These are phyloP conservation scores for Aspergillus fischeri DNA, from an alignment of 2,329 filamentous ascomycete genomes.

Conservation along the genomic window DNA sequence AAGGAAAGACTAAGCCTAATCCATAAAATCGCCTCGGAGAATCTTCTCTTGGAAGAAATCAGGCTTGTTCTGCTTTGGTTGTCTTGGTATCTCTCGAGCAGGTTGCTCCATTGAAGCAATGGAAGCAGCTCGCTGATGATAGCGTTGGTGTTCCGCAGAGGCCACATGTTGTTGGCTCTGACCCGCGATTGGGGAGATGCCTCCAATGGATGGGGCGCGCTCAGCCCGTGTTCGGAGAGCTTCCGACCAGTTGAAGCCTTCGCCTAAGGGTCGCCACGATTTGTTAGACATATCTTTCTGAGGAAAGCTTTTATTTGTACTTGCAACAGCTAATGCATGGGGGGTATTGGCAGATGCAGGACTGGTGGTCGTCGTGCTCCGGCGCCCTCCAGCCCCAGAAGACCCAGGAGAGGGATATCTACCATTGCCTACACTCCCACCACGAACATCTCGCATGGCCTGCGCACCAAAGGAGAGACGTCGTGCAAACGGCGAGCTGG, in stretches of 20 bases:
- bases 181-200: constrained; percentile 24
- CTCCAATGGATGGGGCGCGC: constrained; percentile 56
- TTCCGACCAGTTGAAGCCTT: constrained; percentile 96
- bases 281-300: constrained; percentile 40
- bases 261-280: constrained; percentile 59
- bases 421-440: constrained; percentile 60
- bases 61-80: constrained; percentile 62
- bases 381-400: constrained; percentile 21
- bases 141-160: constrained; percentile 43
- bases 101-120: constrained; percentile 56
- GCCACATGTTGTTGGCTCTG: constrained; percentile 37
- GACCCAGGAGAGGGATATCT: constrained; percentile 48
- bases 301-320: constrained; percentile 31
- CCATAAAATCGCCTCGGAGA: constrained; percentile 97
- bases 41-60: constrained; percentile 97
- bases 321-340: constrained; percentile 30
- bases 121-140: constrained; percentile 39
- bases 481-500: constrained; percentile 66
- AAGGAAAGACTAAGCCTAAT: constrained; percentile 48
- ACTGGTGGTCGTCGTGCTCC: constrained; percentile 23
- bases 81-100: constrained; percentile 40
- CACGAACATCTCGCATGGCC: constrained; percentile 66
- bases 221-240: constrained; percentile 89
- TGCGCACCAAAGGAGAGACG: constrained; percentile 88
- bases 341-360: constrained; percentile 15